Evolutionary conservation across 2,329 filamentous ascomycete species (phyloP), one percentile per base, ranked within the genome.

Genomic region (Nemania abortiva): DNA sequence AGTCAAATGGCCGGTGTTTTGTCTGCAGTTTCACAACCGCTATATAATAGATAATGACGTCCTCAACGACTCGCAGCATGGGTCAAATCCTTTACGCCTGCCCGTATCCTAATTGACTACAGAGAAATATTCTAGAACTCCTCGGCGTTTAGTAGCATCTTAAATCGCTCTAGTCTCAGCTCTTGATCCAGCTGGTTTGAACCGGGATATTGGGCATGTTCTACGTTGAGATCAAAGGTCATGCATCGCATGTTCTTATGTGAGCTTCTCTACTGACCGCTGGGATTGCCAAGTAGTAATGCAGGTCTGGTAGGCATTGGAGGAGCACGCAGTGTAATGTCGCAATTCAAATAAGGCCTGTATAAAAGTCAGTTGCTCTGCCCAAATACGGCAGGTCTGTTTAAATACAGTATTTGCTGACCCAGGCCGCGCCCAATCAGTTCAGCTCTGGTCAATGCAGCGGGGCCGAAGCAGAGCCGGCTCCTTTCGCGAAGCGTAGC

Each of bases 351-450:
- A 63, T 50, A 24, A 29, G 15, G 2, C 37, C 7, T 54, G 29
- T 20, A 24, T 34, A 39, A 24, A 11, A 39, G 37, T 29, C 42
- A n/a, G 10, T 56, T 39, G 52, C 37, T 55, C 53, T 66, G 63
- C 50, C 67, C 67, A 34, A 66, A 69, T 63, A n/a, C 24, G 67
- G 67, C 67, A 69, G 67, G 67, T 66, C 58, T 37, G 18, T 56
- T 34, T 13, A 47, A 47, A 55, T 34, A 45, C 29, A 59, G 53
- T 31, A 39, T 31, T 27, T 34, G 47, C 57, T 27, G 57, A 57
- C 62, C 31, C 4, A 42, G 6, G 52, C 53, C 22, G 39, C 15
- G 49, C 49, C 54, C 63, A 69, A 66, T 66, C 53, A 66, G 57
- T 50, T 66, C 47, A 20, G 47, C 54, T 50, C 34, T 57, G 18